Base-by-base conservation (phyloP, 1,139 yeast genomes). In the Suhomyces guaymorum region DNA sequence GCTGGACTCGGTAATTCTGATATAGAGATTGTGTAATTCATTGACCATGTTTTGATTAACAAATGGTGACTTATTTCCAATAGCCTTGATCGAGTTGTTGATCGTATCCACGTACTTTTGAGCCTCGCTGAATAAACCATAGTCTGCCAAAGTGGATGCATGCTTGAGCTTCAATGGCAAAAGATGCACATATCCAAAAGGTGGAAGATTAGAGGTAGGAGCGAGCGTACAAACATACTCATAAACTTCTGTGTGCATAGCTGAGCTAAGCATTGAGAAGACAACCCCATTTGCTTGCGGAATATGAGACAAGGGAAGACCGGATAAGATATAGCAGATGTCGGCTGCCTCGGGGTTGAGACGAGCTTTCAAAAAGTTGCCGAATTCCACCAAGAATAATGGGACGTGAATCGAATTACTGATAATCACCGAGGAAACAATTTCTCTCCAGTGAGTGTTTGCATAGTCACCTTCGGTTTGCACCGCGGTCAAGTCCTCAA, bases 161-260 rank as follows among this genome's bases (percentile, higher is more conserved):
- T 82, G 86, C 28, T 68, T 70, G 25, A 83, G 63, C 49, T 81
- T 82, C 48, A 74, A 59, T 1, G 75, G 66, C 14, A 77, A 58
- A 46, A 82, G 55, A 47, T 82, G 86, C 1, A 82, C 73, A 40
- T 72, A 67, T 1, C 75, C 75, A 31, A 50, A 48, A 10, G 61
- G 46, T 5, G 59, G 54, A n/a, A 49, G 32, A 17, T 54, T 48
- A 5, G 56, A 50, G 5, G 50, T 45, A 3, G 64, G 59, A 21
- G 49, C 41, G 26, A 43, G 25, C 2, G 58, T 43, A 29, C 75
- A 52, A 11, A 73, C 55, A 48, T 70, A 82, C 52, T 87, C 96
- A 54, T 84, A 87, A 8, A 87, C 64, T 55, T 90, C 96, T 13
- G 82, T 74, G 49, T 82, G 72, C 31, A 81, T 54, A 26, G 75